Evolutionary conservation across 805 yeast species (phyloP), one percentile per base, ranked within the genome.

Genomic region (Suhomyces xylopsoci): DNA sequence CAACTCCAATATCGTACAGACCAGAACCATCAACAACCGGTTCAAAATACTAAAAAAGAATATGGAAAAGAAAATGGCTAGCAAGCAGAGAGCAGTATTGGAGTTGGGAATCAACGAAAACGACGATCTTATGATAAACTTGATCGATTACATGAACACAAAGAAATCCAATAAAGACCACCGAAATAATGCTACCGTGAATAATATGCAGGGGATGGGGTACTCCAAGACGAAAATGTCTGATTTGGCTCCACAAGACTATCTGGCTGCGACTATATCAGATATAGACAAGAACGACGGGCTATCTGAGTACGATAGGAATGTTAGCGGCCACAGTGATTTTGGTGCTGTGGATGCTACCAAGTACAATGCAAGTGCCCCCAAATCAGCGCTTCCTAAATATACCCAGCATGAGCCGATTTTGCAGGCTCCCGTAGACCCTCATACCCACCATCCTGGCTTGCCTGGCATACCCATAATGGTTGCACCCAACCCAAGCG

Each of bases 61-160:
- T 50, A 50, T 65, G 28, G 61, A 62, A 45, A 48, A 55, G 43
- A 59, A 49, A 51, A 54, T 51, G 49, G n/a, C 49, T 14, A 53
- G 36, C 26, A 53, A 52, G 22, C 53, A 51, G n/a, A 50, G 47
- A 19, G 47, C 49, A 9, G 15, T 54, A n/a, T 17, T 26, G 36
- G 53, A 51, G n/a, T 49, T 63, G 43, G 62, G 61, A 34, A 66
- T 64, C 43, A 67, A 65, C 45, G 71, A 64, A 45, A 61, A 63
- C 40, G 70, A 64, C 45, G 58, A 63, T 30, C 46, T 63, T 8
- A 47, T 65, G 42, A 36, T 59, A 43, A 52, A 47, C 22, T 56
- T 65, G 47, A 59, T 55, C 42, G 60, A 56, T n/a, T 50, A 47
- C 20, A n/a, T 50, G 22, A 45, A 45, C 25, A 17, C 46, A 49